A percentile compares a stretch with the other conserved stretches of the same genome.
These are phyloP conservation scores for Phalaenopsis hybrid DNA, from an alignment of 116 monocot genomes.

Conservation along the genomic window DNA sequence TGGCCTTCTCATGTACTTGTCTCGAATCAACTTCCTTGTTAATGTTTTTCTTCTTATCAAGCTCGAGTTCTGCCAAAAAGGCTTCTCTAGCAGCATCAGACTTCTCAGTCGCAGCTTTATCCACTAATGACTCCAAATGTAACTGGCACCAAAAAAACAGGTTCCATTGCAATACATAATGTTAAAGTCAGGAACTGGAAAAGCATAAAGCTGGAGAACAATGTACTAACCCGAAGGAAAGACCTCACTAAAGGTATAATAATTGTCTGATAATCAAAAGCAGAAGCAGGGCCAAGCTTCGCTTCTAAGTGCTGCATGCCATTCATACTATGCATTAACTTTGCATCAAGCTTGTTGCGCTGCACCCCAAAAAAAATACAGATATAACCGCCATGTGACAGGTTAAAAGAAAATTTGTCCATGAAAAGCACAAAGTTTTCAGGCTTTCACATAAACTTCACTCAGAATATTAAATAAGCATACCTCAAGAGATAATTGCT, in stretches of 20 bases:
- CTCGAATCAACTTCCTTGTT: slow-evolving; percentile 46
- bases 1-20: slow-evolving; percentile 57
- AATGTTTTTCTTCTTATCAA: slow-evolving; percentile 60
- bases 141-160: slow-evolving; percentile 27
- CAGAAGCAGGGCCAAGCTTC: slow-evolving; percentile 65
- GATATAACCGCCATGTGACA: not conserved
- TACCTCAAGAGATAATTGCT: slow-evolving; percentile 67
- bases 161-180: not conserved
- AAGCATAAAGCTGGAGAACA: not conserved
- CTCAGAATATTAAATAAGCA: slow-evolving; percentile 5
- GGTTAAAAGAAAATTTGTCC: not conserved
- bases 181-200: not conserved
- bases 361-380: slow-evolving; percentile 21
- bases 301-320: slow-evolving; percentile 61
- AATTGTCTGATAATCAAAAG: slow-evolving; percentile 70
- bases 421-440: not conserved
- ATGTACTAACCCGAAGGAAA: slow-evolving; percentile 59
- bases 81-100: slow-evolving; percentile 93
- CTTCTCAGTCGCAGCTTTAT: slow-evolving; percentile 86
- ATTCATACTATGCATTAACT: slow-evolving; percentile 56
- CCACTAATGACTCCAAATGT: slow-evolving; percentile 69
- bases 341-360: slow-evolving; percentile 85
- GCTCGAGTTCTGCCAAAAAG: slow-evolving; percentile 83
- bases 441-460: not conserved
- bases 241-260: slow-evolving; percentile 74